phyloP scores from a whole-genome alignment of 116 monocot species.

The Zostera marina region DNA sequence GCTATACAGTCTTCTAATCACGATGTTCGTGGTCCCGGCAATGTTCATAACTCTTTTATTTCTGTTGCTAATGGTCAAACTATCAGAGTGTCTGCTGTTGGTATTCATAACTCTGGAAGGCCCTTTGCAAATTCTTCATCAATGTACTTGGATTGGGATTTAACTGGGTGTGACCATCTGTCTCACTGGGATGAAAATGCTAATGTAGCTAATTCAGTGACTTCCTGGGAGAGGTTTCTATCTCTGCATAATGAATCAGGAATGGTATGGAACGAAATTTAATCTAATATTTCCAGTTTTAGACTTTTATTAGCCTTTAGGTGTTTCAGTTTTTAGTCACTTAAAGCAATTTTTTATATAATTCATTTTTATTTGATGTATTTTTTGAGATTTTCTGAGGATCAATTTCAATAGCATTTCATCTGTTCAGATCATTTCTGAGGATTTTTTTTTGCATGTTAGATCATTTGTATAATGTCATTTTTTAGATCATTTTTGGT shows the following conservation, averaged over 20 bases:
- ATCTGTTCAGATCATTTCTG: too few relatives aligned
- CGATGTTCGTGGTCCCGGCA: slow-evolving; percentile 38
- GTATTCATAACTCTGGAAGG: slow-evolving; percentile 43
- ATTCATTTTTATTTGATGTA: too few relatives aligned
- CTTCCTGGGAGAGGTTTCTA: slow-evolving; percentile 73
- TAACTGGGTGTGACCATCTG: slow-evolving; percentile 53
- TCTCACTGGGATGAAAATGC: slow-evolving; percentile 43
- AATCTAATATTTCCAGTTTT: background rate
- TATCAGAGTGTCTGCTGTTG: slow-evolving; percentile 68
- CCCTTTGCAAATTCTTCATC: slow-evolving; percentile 94
- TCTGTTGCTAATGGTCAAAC: slow-evolving; percentile 50
- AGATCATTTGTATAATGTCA: too few relatives aligned
- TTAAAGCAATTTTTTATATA: too few relatives aligned
- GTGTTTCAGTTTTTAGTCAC: background rate
- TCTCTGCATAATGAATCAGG: slow-evolving; percentile 62
- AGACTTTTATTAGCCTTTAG: background rate
- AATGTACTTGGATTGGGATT: slow-evolving; percentile 72
- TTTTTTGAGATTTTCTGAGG: too few relatives aligned
- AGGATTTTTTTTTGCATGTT: too few relatives aligned
- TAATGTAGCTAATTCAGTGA: slow-evolving; percentile 13
- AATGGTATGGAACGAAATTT: slow-evolving; percentile 23
- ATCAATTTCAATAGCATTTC: too few relatives aligned
- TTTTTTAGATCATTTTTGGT: too few relatives aligned
- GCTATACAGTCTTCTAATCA: slow-evolving; percentile 41
- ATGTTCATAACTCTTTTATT: slow-evolving; percentile 37